Conservation (phyloP, 1,284 basidiomycete species). For the Cutaneotrichosporon sp. region DNA sequence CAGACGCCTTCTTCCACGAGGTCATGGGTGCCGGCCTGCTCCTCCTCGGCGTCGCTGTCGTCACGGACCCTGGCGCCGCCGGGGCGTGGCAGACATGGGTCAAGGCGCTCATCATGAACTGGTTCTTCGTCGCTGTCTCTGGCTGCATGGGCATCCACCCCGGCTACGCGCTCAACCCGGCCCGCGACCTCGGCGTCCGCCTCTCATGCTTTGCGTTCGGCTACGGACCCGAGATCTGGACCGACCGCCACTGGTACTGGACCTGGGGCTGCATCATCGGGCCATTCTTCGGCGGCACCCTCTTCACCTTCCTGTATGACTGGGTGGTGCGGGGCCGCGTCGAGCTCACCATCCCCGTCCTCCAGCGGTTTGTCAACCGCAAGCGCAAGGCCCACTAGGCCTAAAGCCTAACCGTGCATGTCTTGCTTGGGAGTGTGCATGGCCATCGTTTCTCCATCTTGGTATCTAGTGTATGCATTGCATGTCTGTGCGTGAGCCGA, state of each 20-base stretch:
- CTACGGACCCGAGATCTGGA: slow-evolving; percentile 30
- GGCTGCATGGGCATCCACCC: slow-evolving; percentile 22
- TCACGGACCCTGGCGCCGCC: not conserved
- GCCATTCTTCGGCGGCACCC: slow-evolving; percentile 2
- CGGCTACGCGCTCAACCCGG: slow-evolving; percentile 36
- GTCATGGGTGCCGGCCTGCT: slow-evolving; percentile 11
- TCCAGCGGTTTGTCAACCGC: not conserved
- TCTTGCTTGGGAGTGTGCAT: not conserved
- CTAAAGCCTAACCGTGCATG: not conserved
- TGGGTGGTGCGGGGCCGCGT: slow-evolving; percentile 7
- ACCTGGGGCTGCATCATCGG: slow-evolving; percentile 14
- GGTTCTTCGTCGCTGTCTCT: slow-evolving; percentile 12
- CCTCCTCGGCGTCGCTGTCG: slow-evolving; percentile 9
- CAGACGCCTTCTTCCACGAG: slow-evolving; percentile 14
- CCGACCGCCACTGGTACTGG: slow-evolving; percentile 28
- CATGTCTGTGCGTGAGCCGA: not conserved
- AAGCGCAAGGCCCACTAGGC: not conserved
- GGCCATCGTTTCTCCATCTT: not conserved
- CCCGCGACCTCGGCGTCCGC: slow-evolving; percentile 40
- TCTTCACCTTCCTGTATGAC: slow-evolving; percentile 7
- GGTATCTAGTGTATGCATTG: not conserved
- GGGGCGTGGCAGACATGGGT: slow-evolving; percentile 3
- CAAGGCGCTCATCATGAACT: slow-evolving; percentile 7
- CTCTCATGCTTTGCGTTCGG: slow-evolving; percentile 31
- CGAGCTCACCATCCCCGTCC: slow-evolving; percentile 3